phyloP scores from a whole-genome alignment of 2,329 filamentous ascomycete species.

The Lecanicillium sp. region DNA sequence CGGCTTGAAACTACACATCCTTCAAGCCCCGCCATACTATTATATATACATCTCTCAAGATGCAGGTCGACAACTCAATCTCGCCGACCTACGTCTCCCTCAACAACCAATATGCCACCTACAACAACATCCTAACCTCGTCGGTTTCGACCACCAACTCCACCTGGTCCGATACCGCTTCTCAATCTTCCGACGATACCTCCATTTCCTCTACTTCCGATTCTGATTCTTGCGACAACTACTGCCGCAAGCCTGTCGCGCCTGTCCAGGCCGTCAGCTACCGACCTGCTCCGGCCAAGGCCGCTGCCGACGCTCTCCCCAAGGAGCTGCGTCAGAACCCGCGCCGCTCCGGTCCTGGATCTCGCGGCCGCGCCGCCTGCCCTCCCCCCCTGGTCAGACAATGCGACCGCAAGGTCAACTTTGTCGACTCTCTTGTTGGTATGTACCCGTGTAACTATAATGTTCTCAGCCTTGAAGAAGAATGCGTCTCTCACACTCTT shows the following conservation, averaged over 20 bases:
- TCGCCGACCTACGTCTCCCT: conserved; percentile 46
- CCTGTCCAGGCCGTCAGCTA: conserved; percentile 19
- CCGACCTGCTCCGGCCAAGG: conserved; percentile 21
- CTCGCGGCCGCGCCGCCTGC: conserved; percentile 50
- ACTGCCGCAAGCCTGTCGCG: conserved; percentile 27
- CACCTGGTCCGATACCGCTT: conserved; percentile 68
- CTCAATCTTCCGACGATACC: conserved; percentile 64
- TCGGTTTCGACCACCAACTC: conserved; percentile 72
- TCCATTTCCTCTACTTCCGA: conserved; percentile 58
- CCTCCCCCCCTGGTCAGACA: conserved; percentile 78
- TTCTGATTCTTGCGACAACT: conserved; percentile 42
- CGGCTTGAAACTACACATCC: conserved; percentile 24
- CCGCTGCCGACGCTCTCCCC: conserved; percentile 42
- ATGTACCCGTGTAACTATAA: conserved; percentile 46
- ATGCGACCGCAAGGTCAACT: conserved; percentile 86
- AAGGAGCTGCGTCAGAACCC: conserved; percentile 60
- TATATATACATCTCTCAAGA: conserved; percentile 41
- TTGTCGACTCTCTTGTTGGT: conserved; percentile 97
- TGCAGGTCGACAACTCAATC: conserved; percentile 49
- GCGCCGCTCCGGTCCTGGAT: conserved; percentile 49
- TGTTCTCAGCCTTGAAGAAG: conserved; percentile 12
- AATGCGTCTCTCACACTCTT: conserved; percentile 26
- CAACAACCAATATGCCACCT: conserved; percentile 49
- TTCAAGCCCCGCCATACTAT: conserved; percentile 24
- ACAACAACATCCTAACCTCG: conserved; percentile 65